These are phyloP conservation scores for Collybiopsis confluens DNA, from an alignment of 768 basidiomycete genomes.

Conservation along the genomic window DNA sequence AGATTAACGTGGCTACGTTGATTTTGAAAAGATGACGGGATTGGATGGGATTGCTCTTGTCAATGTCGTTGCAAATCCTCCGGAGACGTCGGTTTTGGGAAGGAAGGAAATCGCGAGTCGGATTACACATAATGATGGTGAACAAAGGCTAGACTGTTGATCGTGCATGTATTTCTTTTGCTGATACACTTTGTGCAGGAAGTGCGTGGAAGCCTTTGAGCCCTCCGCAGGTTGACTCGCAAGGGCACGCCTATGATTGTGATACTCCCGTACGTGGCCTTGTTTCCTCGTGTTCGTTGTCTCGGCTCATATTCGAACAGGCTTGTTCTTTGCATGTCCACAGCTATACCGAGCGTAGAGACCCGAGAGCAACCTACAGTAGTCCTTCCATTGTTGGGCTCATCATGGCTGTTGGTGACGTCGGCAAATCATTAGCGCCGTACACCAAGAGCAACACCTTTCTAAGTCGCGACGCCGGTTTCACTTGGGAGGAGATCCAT, in stretches of 20 bases:
- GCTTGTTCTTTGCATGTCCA: slow-evolving; percentile 87
- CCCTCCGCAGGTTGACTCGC: slow-evolving; percentile 75
- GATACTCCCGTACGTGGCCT: slow-evolving; percentile 47
- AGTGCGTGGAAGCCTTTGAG: slow-evolving; percentile 81
- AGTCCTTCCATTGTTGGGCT: slow-evolving; percentile 90
- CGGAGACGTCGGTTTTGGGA: slow-evolving; percentile 66
- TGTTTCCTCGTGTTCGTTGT: neutral
- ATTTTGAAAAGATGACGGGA: slow-evolving; percentile 97
- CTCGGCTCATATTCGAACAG: slow-evolving; percentile 32
- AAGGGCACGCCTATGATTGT: slow-evolving; percentile 70
- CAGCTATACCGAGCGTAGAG: slow-evolving; percentile 90
- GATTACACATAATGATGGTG: slow-evolving; percentile 97
- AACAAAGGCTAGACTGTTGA: slow-evolving; percentile 41
- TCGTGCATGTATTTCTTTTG: neutral
- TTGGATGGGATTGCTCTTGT: slow-evolving; percentile 93
- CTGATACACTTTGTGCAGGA: slow-evolving; percentile 37
- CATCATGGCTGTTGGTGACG: slow-evolving; percentile 95
- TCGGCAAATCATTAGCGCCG: slow-evolving; percentile 74
- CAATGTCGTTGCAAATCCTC: slow-evolving; percentile 83
- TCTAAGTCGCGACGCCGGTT: slow-evolving; percentile 93
- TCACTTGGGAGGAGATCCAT: slow-evolving; percentile 98
- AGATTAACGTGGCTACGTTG: slow-evolving; percentile 80
- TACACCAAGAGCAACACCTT: slow-evolving; percentile 93
- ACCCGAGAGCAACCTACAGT: slow-evolving; percentile 90
- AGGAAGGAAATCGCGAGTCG: slow-evolving; percentile 77